phyloP scores from a whole-genome alignment of 352 stramenopile species.

The Blastocystis sp. region DNA sequence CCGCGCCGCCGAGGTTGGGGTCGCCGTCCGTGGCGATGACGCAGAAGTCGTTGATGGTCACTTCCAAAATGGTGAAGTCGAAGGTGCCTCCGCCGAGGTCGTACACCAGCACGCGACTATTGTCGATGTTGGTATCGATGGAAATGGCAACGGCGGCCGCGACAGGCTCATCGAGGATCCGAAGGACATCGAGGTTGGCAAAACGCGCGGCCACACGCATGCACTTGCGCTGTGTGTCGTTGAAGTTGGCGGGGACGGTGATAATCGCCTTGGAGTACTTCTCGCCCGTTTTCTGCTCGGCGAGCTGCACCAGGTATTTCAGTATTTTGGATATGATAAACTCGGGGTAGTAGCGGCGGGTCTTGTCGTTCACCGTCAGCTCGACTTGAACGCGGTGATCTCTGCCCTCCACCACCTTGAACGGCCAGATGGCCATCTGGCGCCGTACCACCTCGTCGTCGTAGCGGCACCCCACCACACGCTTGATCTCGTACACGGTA shows the following conservation, averaged over 20 bases:
- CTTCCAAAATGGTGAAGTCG: conserved; percentile 73
- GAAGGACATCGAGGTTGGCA: conserved; percentile 30
- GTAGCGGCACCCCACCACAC: conserved; percentile 54
- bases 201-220: conserved; percentile 28
- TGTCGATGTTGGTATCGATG: conserved; percentile 61
- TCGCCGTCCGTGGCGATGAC: conserved; percentile 74
- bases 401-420: conserved; percentile 9
- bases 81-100: conserved; percentile 78
- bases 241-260: conserved; percentile 55
- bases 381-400: conserved; percentile 29
- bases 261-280: conserved; percentile 58
- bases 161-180: conserved; percentile 46
- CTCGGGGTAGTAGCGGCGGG: conserved; percentile 14
- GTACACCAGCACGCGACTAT: conserved; percentile 72
- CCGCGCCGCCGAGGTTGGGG: conserved; percentile 72
- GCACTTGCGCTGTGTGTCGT: conserved; percentile 62
- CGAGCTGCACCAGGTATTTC: conserved; percentile 36
- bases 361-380: conserved; percentile 41
- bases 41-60: conserved; percentile 69
- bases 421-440: not conserved
- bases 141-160: conserved; percentile 42
- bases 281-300: conserved; percentile 23
- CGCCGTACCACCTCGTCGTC: conserved; percentile 10
- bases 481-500: conserved; percentile 59
- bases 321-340: conserved; percentile 62